A percentile compares a stretch with the other conserved stretches of the same genome.
phyloP scores from a whole-genome alignment of 2,329 filamentous ascomycete genomes.

The Phyllosticta citriasiana region DNA sequence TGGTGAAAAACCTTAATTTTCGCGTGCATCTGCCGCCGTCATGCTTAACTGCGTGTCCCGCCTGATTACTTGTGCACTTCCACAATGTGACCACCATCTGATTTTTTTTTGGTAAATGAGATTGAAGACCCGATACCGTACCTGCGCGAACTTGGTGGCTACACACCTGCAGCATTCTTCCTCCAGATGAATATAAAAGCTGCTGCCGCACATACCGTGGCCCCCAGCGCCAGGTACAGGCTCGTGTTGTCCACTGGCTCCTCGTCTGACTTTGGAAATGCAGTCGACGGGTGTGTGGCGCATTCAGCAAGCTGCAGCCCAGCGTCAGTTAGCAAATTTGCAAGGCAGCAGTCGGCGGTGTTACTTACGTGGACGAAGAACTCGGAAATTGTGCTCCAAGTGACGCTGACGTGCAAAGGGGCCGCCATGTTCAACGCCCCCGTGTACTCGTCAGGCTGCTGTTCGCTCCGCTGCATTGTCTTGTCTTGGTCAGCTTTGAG shows the following conservation, averaged over 20 bases:
- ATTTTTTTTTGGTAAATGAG: background rate
- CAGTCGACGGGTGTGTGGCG: slow-evolving; percentile 78
- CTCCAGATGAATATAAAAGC: slow-evolving; percentile 53
- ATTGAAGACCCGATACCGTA: background rate
- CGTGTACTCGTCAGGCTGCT: slow-evolving; percentile 82
- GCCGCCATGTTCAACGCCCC: slow-evolving; percentile 76
- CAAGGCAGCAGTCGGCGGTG: slow-evolving; percentile 17
- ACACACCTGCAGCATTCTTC: slow-evolving; percentile 20
- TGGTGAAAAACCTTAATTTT: background rate
- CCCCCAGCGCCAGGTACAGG: slow-evolving; percentile 76
- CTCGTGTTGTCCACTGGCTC: slow-evolving; percentile 74
- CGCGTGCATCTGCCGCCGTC: background rate
- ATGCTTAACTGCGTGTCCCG: background rate
- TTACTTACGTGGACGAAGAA: slow-evolving; percentile 62
- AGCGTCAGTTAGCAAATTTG: background rate
- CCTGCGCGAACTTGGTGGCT: background rate
- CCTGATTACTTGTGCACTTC: background rate
- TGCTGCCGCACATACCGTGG: slow-evolving; percentile 49
- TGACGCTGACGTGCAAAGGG: slow-evolving; percentile 87
- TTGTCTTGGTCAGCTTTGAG: slow-evolving; percentile 94
- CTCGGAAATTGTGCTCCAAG: slow-evolving; percentile 88
- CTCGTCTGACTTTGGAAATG: slow-evolving; percentile 83
- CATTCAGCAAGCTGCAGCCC: slow-evolving; percentile 62
- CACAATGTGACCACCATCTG: background rate
- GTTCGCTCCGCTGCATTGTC: slow-evolving; percentile 88